These are phyloP conservation scores for Penicillium fuscoglaucum DNA, from an alignment of 2,329 filamentous ascomycete species.

Conservation along the genomic window DNA sequence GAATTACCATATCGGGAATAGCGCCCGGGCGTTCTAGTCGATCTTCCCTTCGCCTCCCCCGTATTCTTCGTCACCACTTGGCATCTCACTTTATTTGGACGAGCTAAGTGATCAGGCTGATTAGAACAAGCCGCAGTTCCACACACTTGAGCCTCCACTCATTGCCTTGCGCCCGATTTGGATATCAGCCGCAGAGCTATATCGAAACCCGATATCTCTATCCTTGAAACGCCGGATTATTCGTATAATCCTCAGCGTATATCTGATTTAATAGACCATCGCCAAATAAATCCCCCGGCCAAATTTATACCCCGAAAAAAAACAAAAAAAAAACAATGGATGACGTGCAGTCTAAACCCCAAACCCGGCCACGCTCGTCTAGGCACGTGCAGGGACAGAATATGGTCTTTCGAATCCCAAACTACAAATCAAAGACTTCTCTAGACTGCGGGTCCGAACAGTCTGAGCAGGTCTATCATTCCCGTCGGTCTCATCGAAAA, in stretches of 20 bases:
- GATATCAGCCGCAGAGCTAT: not conserved
- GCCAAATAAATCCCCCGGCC: no score
- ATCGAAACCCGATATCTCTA: not conserved
- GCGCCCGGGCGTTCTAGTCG: constrained; percentile 6
- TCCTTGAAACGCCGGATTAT: not conserved
- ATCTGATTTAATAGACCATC: not conserved
- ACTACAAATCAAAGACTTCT: constrained; percentile 15
- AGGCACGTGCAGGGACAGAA: constrained; percentile 25
- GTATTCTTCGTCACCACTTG: not conserved
- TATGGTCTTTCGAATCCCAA: constrained; percentile 28
- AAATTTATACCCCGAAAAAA: not conserved
- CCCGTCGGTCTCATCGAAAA: constrained; percentile 37
- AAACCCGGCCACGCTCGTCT: constrained; percentile 3
- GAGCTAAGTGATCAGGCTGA: not conserved
- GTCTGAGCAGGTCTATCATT: constrained; percentile 26
- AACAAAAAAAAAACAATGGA: not conserved
- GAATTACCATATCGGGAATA: constrained; percentile 21
- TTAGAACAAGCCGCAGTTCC: constrained; percentile 2
- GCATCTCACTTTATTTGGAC: not conserved
- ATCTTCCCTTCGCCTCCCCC: not conserved
- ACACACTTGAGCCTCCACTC: not conserved
- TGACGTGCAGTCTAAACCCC: not conserved
- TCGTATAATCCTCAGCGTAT: not conserved
- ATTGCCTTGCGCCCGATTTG: not conserved
- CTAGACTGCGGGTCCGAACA: constrained; percentile 2